Evolutionary conservation across 495 filamentous ascomycete species (phyloP).

Genomic region (Neurospora sp.): DNA sequence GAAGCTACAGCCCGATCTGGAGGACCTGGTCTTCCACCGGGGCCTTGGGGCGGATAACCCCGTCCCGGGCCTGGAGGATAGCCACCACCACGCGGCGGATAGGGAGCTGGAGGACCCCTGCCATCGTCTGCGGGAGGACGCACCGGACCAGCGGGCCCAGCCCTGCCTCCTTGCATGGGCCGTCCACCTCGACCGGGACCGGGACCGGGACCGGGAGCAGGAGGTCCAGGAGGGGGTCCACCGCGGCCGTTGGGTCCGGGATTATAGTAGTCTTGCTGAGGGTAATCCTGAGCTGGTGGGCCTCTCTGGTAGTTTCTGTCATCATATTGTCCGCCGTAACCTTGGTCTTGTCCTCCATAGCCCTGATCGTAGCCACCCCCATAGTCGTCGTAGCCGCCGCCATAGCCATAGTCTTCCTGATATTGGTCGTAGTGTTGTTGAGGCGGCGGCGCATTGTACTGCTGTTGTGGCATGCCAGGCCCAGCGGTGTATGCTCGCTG

Average conservation of each 20-base stretch:
- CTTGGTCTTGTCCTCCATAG: slow-evolving; percentile 25
- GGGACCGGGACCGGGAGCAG: background rate
- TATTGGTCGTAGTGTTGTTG: slow-evolving; percentile 38
- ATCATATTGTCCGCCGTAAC: slow-evolving; percentile 25
- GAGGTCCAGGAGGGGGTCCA: slow-evolving; percentile 7
- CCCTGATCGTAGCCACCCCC: slow-evolving; percentile 30
- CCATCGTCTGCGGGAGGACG: slow-evolving; percentile 22
- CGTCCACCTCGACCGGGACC: slow-evolving; percentile 26
- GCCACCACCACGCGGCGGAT: slow-evolving; percentile 22
- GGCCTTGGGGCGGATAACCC: slow-evolving; percentile 29
- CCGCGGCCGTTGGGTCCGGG: slow-evolving; percentile 27
- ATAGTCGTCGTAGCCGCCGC: slow-evolving; percentile 40
- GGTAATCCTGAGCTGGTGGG: slow-evolving; percentile 40
- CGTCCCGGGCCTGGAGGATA: slow-evolving; percentile 24
- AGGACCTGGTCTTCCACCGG: slow-evolving; percentile 29
- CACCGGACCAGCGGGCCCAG: slow-evolving; percentile 29
- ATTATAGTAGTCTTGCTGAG: slow-evolving; percentile 43
- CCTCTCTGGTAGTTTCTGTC: slow-evolving; percentile 39
- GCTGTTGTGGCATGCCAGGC: slow-evolving; percentile 27
- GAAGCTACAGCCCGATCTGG: slow-evolving; percentile 19
- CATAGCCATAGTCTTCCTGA: slow-evolving; percentile 42
- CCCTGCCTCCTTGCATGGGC: slow-evolving; percentile 31
- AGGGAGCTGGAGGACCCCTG: slow-evolving; percentile 24
- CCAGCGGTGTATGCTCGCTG: slow-evolving; percentile 31
- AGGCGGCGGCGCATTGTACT: slow-evolving; percentile 40